Percentiles rank a stretch among this genome's conserved stretches.
Conservation (phyloP, 345 rosid species). For the Gossypium sturtianum region DNA sequence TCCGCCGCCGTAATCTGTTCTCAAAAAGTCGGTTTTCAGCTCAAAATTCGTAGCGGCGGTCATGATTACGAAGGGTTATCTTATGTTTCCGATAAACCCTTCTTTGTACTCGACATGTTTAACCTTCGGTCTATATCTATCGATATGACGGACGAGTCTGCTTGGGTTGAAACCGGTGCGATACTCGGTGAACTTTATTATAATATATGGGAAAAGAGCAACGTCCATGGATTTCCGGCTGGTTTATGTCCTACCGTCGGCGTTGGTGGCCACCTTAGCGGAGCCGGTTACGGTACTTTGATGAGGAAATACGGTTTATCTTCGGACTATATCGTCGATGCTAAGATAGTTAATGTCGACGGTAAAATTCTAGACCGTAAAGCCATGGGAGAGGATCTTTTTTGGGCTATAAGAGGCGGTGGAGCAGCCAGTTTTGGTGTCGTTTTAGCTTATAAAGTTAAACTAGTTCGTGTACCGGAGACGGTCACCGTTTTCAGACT, state of each 20-base stretch:
- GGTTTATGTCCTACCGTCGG: constrained; percentile 20
- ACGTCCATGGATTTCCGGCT: constrained; percentile 15
- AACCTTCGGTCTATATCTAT: constrained; percentile 5
- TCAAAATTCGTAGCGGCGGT: constrained; percentile 21
- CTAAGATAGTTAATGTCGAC: background rate
- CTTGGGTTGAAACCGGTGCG: constrained; percentile 26
- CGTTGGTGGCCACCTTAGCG: constrained; percentile 24
- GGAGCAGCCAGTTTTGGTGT: constrained; percentile 39
- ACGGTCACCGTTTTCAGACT: constrained; percentile 31
- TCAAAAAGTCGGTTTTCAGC: background rate
- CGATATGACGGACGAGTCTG: constrained; percentile 7
- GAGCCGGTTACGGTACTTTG: constrained; percentile 11
- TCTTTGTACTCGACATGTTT: constrained; percentile 16
- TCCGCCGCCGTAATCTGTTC: background rate
- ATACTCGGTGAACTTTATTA: constrained; percentile 9
- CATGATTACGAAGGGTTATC: constrained; percentile 17
- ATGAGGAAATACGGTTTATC: constrained; percentile 20
- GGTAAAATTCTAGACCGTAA: constrained; percentile 5
- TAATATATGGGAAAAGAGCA: background rate
- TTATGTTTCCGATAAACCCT: constrained; percentile 7
- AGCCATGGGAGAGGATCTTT: constrained; percentile 31
- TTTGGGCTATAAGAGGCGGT: constrained; percentile 41
- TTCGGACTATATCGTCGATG: constrained; percentile 11
- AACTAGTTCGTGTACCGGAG: constrained; percentile 27
- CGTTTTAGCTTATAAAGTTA: constrained; percentile 31